Evolutionary conservation across 495 filamentous ascomycete species (phyloP).

Genomic region (Daldinia concentrica): DNA sequence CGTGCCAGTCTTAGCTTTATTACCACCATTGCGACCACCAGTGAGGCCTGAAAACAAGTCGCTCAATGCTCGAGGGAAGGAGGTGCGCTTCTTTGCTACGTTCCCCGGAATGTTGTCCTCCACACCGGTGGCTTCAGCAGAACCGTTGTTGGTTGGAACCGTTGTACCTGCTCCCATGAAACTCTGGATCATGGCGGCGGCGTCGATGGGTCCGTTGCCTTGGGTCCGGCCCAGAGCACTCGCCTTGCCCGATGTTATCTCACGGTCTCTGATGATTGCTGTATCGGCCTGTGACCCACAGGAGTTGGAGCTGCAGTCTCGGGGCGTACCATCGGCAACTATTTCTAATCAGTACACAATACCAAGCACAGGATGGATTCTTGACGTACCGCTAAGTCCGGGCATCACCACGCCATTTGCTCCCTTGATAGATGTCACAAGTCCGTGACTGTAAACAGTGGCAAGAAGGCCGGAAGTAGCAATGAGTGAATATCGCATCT

Average conservation of each 20-base stretch:
- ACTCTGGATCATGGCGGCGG: conserved; percentile 53
- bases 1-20: conserved; percentile 7
- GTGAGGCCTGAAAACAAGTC: conserved; percentile 36
- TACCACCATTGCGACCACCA: conserved; percentile 2
- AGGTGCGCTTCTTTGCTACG: conserved; percentile 17
- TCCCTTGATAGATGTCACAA: conserved; percentile 60
- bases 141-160: conserved; percentile 50
- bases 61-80: conserved; percentile 18
- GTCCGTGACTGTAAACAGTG: conserved; percentile 54
- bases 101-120: conserved; percentile 47
- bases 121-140: conserved; percentile 35
- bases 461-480: conserved; percentile 44
- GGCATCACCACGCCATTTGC: conserved; percentile 66
- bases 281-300: conserved; percentile 63
- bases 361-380: not conserved
- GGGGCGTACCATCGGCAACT: conserved; percentile 67
- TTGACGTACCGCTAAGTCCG: conserved; percentile 56
- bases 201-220: conserved; percentile 63
- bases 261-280: conserved; percentile 63
- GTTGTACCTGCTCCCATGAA: conserved; percentile 54
- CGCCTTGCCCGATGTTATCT: conserved; percentile 55
- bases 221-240: conserved; percentile 66
- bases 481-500: conserved; percentile 47
- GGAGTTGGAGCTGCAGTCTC: conserved; percentile 61
- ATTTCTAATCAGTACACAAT: conserved; percentile 14